phyloP scores from a whole-genome alignment of 768 basidiomycete species.

The Agaricus subrufescens region DNA sequence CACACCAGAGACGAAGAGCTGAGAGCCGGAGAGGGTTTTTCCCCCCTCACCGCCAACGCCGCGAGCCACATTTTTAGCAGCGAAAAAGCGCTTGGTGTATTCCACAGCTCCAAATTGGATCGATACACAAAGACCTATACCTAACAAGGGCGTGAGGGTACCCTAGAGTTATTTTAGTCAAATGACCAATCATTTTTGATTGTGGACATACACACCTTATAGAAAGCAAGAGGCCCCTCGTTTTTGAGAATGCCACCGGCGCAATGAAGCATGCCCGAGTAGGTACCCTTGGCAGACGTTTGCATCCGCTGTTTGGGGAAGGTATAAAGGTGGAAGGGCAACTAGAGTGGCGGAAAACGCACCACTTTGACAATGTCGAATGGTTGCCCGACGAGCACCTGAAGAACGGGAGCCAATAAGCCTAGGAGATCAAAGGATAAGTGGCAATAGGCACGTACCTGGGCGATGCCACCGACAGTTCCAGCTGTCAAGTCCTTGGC shows the following conservation, averaged over 20 bases:
- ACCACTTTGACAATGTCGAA: slow-evolving; percentile 98
- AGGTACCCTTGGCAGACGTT: slow-evolving; percentile 87
- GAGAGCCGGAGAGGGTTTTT: slow-evolving; percentile 48
- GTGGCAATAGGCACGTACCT: slow-evolving; percentile 37
- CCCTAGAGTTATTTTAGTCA: slow-evolving; percentile 45
- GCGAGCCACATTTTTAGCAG: slow-evolving; percentile 48
- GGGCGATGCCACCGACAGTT: slow-evolving; percentile 86
- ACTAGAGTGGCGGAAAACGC: slow-evolving; percentile 26
- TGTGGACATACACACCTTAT: slow-evolving; percentile 57
- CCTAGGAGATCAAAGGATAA: background rate
- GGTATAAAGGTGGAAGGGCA: background rate
- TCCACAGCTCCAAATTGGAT: slow-evolving; percentile 95
- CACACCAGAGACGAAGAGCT: slow-evolving; percentile 76
- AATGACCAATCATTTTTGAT: background rate
- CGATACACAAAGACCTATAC: slow-evolving; percentile 92
- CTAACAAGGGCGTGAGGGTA: slow-evolving; percentile 83
- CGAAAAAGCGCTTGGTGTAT: slow-evolving; percentile 77
- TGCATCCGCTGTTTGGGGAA: slow-evolving; percentile 72
- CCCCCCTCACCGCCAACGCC: slow-evolving; percentile 69
- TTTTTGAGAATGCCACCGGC: slow-evolving; percentile 87
- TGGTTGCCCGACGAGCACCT: slow-evolving; percentile 90
- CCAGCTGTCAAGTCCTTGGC: slow-evolving; percentile 87
- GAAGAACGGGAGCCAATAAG: background rate
- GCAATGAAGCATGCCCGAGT: slow-evolving; percentile 82
- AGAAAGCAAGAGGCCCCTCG: slow-evolving; percentile 91